phyloP scores from a whole-genome alignment of 169 alveolate species.

The Plasmodium relictum region DNA sequence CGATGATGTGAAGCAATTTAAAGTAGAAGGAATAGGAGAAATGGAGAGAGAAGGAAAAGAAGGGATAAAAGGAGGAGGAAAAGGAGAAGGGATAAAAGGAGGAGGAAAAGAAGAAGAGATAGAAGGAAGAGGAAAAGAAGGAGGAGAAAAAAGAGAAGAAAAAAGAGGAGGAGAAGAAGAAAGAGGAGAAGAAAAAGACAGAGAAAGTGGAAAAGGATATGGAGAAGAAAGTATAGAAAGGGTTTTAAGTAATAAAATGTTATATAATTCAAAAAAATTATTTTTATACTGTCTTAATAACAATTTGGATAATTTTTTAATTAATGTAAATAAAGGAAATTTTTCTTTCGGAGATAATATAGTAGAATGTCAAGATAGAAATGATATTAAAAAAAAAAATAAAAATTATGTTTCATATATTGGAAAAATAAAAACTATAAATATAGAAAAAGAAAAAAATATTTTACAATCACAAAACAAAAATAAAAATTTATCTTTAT shows the following conservation, averaged over 20 bases:
- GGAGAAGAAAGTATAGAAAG: background rate
- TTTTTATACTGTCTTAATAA: constrained; percentile 44
- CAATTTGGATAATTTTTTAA: constrained; percentile 17
- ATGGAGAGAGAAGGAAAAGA: background rate
- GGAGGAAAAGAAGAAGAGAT: too few relatives aligned
- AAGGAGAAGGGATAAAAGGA: too few relatives aligned
- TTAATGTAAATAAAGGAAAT: constrained; percentile 17
- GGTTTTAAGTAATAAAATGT: background rate
- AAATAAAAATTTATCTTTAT: background rate
- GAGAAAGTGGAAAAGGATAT: background rate
- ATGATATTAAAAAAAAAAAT: background rate
- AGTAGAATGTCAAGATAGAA: background rate
- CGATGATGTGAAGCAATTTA: background rate
- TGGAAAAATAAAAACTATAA: background rate
- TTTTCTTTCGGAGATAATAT: background rate
- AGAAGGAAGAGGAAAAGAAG: too few relatives aligned
- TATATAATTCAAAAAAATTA: constrained; percentile 11
- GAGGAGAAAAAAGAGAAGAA: too few relatives aligned
- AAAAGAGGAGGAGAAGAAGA: background rate
- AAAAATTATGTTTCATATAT: background rate
- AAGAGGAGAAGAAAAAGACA: background rate
- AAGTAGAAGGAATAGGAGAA: background rate
- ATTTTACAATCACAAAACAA: background rate
- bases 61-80: too few relatives aligned
- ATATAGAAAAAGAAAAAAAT: background rate